These are phyloP conservation scores for Chlorella sp. DNA, from an alignment of 139 green algal genomes.

Conservation along the genomic window DNA sequence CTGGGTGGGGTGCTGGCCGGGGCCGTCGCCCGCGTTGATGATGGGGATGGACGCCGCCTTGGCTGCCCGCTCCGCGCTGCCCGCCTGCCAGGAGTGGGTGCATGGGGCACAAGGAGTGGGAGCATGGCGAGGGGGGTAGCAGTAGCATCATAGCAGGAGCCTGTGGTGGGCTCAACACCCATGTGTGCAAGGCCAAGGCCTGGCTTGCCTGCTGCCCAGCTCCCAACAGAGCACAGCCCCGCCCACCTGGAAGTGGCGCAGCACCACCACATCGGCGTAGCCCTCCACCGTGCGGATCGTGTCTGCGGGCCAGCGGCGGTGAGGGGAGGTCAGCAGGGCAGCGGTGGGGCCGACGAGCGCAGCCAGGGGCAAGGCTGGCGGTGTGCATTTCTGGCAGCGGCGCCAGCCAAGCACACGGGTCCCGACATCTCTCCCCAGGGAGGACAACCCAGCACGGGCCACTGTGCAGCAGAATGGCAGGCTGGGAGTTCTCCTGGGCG, in stretches of 20 bases:
- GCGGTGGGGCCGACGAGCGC: too few species aligned
- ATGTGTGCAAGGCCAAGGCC: not conserved
- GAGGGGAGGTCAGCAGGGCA: not conserved
- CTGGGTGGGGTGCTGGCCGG: slow-evolving; percentile 98
- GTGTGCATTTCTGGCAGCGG: too few species aligned
- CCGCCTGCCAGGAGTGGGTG: slow-evolving; percentile 45
- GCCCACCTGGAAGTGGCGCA: slow-evolving; percentile 88
- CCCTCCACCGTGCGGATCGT: slow-evolving; percentile 97
- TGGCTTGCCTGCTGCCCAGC: not conserved
- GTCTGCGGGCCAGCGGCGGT: slow-evolving; percentile 70
- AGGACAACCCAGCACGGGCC: too few species aligned
- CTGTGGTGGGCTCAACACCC: not conserved
- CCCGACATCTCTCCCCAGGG: too few species aligned
- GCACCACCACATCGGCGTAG: slow-evolving; percentile 97
- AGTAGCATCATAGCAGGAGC: not conserved
- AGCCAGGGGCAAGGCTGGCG: not conserved
- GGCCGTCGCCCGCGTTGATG: slow-evolving; percentile 97
- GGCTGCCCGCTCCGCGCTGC: slow-evolving; percentile 82
- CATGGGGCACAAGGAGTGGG: too few species aligned
- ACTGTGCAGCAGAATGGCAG: not conserved
- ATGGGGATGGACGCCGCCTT: slow-evolving; percentile 86
- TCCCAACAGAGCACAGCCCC: not conserved
- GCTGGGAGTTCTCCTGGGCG: not conserved
- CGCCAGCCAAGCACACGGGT: too few species aligned
- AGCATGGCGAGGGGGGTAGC: too few species aligned